Conservation (phyloP, 306 rosid genomes). For the Sicyos baderoa region DNA sequence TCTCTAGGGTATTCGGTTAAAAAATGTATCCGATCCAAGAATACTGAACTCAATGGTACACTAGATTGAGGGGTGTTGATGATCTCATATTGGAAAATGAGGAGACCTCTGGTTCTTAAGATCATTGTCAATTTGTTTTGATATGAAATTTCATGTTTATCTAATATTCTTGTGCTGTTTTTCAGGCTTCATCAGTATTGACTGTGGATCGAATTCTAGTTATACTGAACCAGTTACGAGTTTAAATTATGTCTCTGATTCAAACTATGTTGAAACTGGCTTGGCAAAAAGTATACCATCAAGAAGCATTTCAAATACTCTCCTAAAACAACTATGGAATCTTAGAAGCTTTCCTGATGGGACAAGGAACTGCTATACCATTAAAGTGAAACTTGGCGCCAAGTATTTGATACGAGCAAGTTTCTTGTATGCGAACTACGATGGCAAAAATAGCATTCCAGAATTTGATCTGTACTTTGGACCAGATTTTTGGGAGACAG, state of each 20-base stretch:
- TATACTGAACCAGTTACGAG: background rate
- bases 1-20: too few species aligned
- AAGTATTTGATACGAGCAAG: constrained; percentile 25
- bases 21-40: too few species aligned
- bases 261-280: background rate
- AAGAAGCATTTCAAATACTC: background rate
- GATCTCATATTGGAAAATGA: too few species aligned
- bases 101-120: too few species aligned
- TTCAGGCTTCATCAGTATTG: constrained; percentile 14
- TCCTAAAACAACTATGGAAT: background rate
- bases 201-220: constrained; percentile 5
- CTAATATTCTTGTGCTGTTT: background rate
- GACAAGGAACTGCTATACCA: constrained; percentile 11
- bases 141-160: too few species aligned
- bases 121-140: too few species aligned
- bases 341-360: constrained; percentile 13
- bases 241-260: constrained; percentile 10
- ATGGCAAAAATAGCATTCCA: constrained; percentile 4
- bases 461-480: constrained; percentile 17
- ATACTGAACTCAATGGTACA: too few species aligned
- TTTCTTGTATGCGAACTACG: constrained; percentile 28
- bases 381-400: background rate
- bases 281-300: background rate
- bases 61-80: too few species aligned
- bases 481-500: background rate